These are phyloP conservation scores for Hapsidospora chrysogenum DNA, from an alignment of 495 filamentous ascomycete genomes.

Conservation along the genomic window DNA sequence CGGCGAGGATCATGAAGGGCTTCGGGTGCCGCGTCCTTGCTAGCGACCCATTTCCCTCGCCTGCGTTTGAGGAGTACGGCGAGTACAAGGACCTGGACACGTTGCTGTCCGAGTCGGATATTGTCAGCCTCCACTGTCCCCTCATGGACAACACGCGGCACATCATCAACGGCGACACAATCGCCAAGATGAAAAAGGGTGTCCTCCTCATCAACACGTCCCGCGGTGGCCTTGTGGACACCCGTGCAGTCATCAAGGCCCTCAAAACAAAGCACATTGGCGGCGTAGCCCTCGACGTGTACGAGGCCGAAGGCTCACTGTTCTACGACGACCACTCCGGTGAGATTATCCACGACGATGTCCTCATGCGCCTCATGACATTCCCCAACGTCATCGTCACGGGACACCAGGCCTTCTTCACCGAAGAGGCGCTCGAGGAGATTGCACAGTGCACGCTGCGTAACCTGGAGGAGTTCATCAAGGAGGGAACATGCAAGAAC, in stretches of 20 bases:
- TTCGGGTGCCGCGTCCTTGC: constrained; percentile 47
- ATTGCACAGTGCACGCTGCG: constrained; percentile 43
- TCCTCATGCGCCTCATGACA: constrained; percentile 48
- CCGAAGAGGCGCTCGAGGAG: constrained; percentile 44
- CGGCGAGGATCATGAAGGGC: constrained; percentile 37
- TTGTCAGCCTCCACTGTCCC: constrained; percentile 50
- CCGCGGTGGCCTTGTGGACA: constrained; percentile 46
- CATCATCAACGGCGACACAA: constrained; percentile 37
- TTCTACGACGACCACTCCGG: constrained; percentile 52
- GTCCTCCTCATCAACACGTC: constrained; percentile 51
- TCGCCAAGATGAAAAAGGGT: constrained; percentile 38
- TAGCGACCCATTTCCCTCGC: constrained; percentile 34
- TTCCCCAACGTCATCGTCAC: constrained; percentile 54
- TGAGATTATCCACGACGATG: constrained; percentile 54
- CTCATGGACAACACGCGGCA: constrained; percentile 40
- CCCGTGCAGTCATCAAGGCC: constrained; percentile 37
- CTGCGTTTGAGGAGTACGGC: constrained; percentile 33
- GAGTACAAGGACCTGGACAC: constrained; percentile 36
- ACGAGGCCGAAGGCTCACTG: constrained; percentile 33
- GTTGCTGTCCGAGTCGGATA: constrained; percentile 37
- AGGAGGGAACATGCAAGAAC: constrained; percentile 16
- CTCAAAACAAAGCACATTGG: constrained; percentile 39
- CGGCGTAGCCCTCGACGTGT: constrained; percentile 40
- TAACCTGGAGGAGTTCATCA: constrained; percentile 29
- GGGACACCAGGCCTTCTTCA: constrained; percentile 58